Base-by-base conservation (phyloP, 108 stramenopile species). In the Fistulifera pelliculosa region DNA sequence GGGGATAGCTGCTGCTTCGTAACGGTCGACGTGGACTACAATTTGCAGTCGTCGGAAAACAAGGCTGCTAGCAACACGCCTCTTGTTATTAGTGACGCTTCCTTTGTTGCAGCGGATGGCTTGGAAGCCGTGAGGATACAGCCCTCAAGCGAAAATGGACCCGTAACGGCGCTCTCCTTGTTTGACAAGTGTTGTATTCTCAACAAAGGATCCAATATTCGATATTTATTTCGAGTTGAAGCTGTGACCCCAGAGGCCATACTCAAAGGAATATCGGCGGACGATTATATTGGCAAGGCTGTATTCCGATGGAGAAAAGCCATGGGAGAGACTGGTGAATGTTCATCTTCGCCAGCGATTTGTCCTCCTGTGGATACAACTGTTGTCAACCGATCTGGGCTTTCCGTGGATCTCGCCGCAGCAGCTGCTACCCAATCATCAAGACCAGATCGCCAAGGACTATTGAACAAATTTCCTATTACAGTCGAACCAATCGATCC, bases 401-500 rank as follows among this genome's bases (percentile, higher is more conserved):
- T 91, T 14, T 84, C 82, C 17, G 81, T 83, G 11, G 90, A 91
- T 71, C 79, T 85, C 11, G 83, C 90, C 8, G 64, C 79, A n/a
- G 62, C 70, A 7, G 60, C 90, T 5, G 81, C 76, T 14, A 49
- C 59, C 19, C 4, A 8, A 19, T 19, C 16, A 4, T 5, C 16
- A 4, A 66, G 77, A 55, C 39, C 44, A 0, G 80, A 82, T 41
- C 64, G 68, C 48, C 17, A 62, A n/a, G 40, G 70, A 27, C 25
- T 54, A 4, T 14, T 26, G 15, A 3, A 17, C 10, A 4, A 2
- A 18, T 65, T 77, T 35, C 83, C 90, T 1, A 71, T 91, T 27
- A 91, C 85, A 4, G 90, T 87, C 1, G 83, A 87, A 64, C 85
- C 90, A 13, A 72, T 91, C 35, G 66, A 84, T 69, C 90, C 90